Conservation (phyloP, 495 filamentous ascomycete species). For the Astrocystis sublimbata region DNA sequence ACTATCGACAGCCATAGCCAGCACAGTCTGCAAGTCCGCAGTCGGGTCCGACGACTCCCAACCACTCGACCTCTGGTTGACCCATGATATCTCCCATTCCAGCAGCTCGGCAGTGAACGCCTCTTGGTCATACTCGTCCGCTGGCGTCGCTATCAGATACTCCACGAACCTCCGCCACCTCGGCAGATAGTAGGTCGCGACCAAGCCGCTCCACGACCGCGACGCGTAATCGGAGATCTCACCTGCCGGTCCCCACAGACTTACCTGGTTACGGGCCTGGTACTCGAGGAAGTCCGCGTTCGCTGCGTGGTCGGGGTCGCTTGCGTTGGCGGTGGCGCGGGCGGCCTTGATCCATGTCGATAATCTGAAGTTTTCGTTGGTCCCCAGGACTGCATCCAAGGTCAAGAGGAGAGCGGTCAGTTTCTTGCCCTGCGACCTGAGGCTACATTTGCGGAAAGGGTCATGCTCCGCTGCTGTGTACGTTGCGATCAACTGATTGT, state of each 20-base stretch:
- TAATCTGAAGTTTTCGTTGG: conserved; percentile 48
- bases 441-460: conserved; percentile 14
- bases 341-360: conserved; percentile 46
- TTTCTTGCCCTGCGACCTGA: conserved; percentile 31
- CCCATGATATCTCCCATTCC: conserved; percentile 47
- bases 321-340: conserved; percentile 37
- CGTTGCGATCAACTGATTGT: conserved; percentile 39
- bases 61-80: conserved; percentile 29
- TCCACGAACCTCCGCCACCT: conserved; percentile 52
- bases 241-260: conserved; percentile 54
- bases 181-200: conserved; percentile 50
- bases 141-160: conserved; percentile 41
- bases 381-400: conserved; percentile 48
- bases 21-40: conserved; percentile 1
- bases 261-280: conserved; percentile 56
- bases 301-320: conserved; percentile 5
- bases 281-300: conserved; percentile 48
- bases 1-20: neutral
- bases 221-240: conserved; percentile 55
- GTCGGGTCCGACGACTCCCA: conserved; percentile 17
- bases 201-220: conserved; percentile 52
- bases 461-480: conserved; percentile 30
- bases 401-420: conserved; percentile 38
- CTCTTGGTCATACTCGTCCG: conserved; percentile 37
- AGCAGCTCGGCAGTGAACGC: conserved; percentile 32